Evolutionary conservation across 371 early-diverging fungal species (phyloP).

Genomic region (Coemansia sp.): DNA sequence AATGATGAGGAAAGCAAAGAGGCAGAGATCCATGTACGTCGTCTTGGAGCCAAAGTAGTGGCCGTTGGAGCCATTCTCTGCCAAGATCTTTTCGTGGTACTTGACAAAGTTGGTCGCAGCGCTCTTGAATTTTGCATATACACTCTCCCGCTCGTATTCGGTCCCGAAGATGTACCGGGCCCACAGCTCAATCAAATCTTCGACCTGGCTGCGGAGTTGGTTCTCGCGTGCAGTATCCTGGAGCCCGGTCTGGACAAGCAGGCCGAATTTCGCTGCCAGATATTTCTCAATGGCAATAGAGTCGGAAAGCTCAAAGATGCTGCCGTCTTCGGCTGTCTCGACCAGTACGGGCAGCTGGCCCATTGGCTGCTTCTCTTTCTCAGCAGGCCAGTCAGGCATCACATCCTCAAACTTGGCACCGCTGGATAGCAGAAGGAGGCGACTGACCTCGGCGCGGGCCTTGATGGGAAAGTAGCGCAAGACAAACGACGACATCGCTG

Average conservation of each 20-base stretch:
- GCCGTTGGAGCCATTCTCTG: slow-evolving; percentile 50
- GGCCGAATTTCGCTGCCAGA: slow-evolving; percentile 50
- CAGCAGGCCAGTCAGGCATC: slow-evolving; percentile 49
- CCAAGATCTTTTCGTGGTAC: slow-evolving; percentile 41
- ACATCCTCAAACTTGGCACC: slow-evolving; percentile 26
- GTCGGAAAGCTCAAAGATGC: slow-evolving; percentile 49
- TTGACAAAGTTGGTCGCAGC: slow-evolving; percentile 12
- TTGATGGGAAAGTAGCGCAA: slow-evolving; percentile 29
- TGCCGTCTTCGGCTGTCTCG: slow-evolving; percentile 37
- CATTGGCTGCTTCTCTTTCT: slow-evolving; percentile 53
- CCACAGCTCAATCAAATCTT: slow-evolving; percentile 3
- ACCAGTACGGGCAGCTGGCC: slow-evolving; percentile 57
- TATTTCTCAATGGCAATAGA: slow-evolving; percentile 56
- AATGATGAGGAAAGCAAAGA: background rate
- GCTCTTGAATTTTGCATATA: slow-evolving; percentile 3
- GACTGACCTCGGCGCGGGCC: slow-evolving; percentile 22
- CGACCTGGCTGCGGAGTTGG: slow-evolving; percentile 23
- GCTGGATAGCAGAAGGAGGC: slow-evolving; percentile 27
- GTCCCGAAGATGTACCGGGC: slow-evolving; percentile 1
- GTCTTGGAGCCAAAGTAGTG: slow-evolving; percentile 49
- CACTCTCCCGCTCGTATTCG: background rate
- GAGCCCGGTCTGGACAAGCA: slow-evolving; percentile 36
- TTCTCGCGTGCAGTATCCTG: slow-evolving; percentile 37
- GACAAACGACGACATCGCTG: slow-evolving; percentile 21
- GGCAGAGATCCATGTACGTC: slow-evolving; percentile 34